Evolutionary conservation across 352 stramenopile species (phyloP).

Genomic region (Albugo laibachii): DNA sequence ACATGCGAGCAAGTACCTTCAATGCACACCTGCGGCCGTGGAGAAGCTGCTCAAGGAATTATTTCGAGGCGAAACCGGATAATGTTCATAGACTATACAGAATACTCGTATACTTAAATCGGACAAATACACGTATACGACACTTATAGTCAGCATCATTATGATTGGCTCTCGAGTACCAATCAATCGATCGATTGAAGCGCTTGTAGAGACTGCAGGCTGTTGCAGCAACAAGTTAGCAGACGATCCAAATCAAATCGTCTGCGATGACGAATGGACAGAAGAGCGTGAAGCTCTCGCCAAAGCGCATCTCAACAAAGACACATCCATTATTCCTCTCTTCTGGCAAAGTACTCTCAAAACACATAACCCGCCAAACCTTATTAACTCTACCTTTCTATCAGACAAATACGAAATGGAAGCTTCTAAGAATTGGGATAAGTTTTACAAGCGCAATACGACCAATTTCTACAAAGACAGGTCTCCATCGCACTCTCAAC

Average conservation of each 20-base stretch:
- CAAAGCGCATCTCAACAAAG: conserved; percentile 35
- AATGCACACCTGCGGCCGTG: conserved; percentile 68
- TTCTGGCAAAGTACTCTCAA: conserved; percentile 50
- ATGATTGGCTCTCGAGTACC: conserved; percentile 9
- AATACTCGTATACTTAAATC: conserved; percentile 1
- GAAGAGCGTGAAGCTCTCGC: conserved; percentile 54
- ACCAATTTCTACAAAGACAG: conserved; percentile 92
- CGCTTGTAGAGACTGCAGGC: conserved; percentile 55
- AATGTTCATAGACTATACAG: background rate
- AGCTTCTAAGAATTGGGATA: conserved; percentile 81
- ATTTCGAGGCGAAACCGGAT: conserved; percentile 30
- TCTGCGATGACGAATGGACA: conserved; percentile 72
- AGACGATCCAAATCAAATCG: conserved; percentile 31
- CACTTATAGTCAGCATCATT: too few relatives aligned
- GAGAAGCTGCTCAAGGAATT: conserved; percentile 69
- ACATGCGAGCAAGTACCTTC: conserved; percentile 76
- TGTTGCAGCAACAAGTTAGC: conserved; percentile 33
- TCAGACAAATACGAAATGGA: conserved; percentile 67
- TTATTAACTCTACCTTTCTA: conserved; percentile 1
- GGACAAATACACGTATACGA: too few relatives aligned
- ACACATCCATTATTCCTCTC: conserved; percentile 52
- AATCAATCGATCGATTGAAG: conserved; percentile 54
- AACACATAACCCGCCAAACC: background rate
- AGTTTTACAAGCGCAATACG: conserved; percentile 86
- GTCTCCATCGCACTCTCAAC: conserved; percentile 3